phyloP scores from a whole-genome alignment of 306 rosid genomes.

The Sindora glabra region DNA sequence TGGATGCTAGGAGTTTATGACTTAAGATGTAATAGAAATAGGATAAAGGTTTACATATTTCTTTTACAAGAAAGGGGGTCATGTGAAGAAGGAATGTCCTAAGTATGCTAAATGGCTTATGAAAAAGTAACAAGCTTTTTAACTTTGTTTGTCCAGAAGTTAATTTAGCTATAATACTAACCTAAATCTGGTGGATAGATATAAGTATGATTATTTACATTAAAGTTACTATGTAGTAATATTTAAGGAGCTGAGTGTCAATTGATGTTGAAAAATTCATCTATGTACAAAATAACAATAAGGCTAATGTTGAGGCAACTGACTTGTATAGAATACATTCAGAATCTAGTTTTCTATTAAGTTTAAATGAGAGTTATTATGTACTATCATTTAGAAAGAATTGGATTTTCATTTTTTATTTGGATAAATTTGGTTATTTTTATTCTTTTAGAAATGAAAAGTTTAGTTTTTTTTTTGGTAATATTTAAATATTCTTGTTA shows the following conservation, averaged over 20 bases:
- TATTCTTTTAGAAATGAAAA: not conserved
- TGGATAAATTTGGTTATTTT: too few species aligned
- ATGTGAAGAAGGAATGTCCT: not conserved
- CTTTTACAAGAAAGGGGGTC: not conserved
- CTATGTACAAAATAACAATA: too few species aligned
- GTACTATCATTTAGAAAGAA: too few species aligned
- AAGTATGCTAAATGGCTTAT: not conserved
- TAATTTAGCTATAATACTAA: not conserved
- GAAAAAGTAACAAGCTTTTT: not conserved
- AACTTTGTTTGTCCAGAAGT: not conserved
- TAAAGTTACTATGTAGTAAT: not conserved
- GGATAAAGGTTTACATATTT: not conserved
- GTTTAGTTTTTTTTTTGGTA: not conserved
- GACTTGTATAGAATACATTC: too few species aligned
- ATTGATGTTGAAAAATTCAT: not conserved
- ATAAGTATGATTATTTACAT: not conserved
- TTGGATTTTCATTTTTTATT: too few species aligned
- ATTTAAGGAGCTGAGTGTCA: too few species aligned
- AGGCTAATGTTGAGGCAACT: too few species aligned
- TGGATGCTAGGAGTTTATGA: not conserved
- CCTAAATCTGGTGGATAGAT: not conserved
- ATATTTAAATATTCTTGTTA: not conserved
- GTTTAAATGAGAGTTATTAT: too few species aligned
- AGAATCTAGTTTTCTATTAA: too few species aligned
- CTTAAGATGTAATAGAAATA: not conserved